A percentile compares a stretch with the other conserved stretches of the same genome.
Conservation (phyloP, 2,329 filamentous ascomycete genomes). For the Lizonia empirigonia region DNA sequence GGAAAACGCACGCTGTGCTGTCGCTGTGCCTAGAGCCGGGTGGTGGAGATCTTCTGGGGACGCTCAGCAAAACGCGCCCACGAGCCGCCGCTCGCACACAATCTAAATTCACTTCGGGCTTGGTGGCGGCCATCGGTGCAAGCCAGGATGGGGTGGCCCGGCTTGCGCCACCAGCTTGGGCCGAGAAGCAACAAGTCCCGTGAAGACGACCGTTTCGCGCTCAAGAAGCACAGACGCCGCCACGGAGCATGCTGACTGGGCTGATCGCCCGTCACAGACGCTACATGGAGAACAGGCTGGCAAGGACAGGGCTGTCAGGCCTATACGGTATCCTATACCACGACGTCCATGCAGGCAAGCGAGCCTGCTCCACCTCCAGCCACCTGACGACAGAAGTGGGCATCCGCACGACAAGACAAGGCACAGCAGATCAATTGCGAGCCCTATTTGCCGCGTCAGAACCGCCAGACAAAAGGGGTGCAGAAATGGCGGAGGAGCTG, state of each 20-base stretch:
- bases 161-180: slow-evolving; percentile 36
- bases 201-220: slow-evolving; percentile 32
- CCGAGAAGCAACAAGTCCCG: slow-evolving; percentile 30
- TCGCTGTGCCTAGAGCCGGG: slow-evolving; percentile 38
- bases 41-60: slow-evolving; percentile 46
- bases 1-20: slow-evolving; percentile 26
- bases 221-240: slow-evolving; percentile 34
- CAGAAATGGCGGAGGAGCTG: slow-evolving; percentile 21
- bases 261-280: slow-evolving; percentile 35
- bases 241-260: slow-evolving; percentile 42
- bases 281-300: slow-evolving; percentile 26
- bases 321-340: slow-evolving; percentile 18
- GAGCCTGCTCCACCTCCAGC: slow-evolving; percentile 37
- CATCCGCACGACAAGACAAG: slow-evolving; percentile 22
- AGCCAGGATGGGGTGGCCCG: slow-evolving; percentile 32
- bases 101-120: slow-evolving; percentile 46
- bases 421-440: slow-evolving; percentile 25
- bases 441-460: slow-evolving; percentile 20
- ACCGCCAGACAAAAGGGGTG: slow-evolving; percentile 13
- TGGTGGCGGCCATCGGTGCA: slow-evolving; percentile 37
- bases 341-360: slow-evolving; percentile 42
- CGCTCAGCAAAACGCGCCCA: slow-evolving; percentile 31
- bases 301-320: slow-evolving; percentile 15
- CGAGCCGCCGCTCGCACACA: slow-evolving; percentile 44
- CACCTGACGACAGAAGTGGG: slow-evolving; percentile 34